Conservation (phyloP, 495 filamentous ascomycete species). For the Letharia columbiana region DNA sequence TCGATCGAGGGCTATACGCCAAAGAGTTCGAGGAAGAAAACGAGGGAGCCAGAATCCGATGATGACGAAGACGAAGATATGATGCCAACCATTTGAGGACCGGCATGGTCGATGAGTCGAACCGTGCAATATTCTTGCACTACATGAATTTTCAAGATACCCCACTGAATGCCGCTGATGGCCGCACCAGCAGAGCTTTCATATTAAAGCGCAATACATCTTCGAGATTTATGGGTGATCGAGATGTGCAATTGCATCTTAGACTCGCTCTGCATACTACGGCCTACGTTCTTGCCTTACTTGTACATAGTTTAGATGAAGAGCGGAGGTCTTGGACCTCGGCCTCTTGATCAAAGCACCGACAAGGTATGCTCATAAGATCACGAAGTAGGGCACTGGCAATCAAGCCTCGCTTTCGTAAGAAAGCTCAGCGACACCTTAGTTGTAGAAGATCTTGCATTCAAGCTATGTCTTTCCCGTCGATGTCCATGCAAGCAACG, state of each 20-base stretch:
- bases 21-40: not conserved
- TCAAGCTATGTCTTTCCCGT: conserved; percentile 35
- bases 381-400: conserved; percentile 43
- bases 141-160: conserved; percentile 7
- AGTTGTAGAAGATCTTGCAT: conserved; percentile 56
- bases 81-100: conserved; percentile 30
- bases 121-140: not conserved
- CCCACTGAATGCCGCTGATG: not conserved
- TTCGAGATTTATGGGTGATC: not conserved
- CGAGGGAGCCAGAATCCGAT: conserved; percentile 11
- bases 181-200: not conserved
- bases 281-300: not conserved
- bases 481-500: conserved; percentile 31
- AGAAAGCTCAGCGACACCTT: conserved; percentile 87
- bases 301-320: not conserved
- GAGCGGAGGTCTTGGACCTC: not conserved
- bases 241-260: not conserved
- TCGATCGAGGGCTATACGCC: conserved; percentile 20
- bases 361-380: not conserved
- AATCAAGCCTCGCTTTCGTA: conserved; percentile 78
- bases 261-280: not conserved
- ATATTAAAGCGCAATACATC: not conserved
- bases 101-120: not conserved
- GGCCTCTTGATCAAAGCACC: not conserved
- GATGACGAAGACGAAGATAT: conserved; percentile 30